A percentile compares a stretch with the other conserved stretches of the same genome.
Conservation (phyloP, 2,329 filamentous ascomycete species). For the Stagonosporopsis cucurbitacearum region DNA sequence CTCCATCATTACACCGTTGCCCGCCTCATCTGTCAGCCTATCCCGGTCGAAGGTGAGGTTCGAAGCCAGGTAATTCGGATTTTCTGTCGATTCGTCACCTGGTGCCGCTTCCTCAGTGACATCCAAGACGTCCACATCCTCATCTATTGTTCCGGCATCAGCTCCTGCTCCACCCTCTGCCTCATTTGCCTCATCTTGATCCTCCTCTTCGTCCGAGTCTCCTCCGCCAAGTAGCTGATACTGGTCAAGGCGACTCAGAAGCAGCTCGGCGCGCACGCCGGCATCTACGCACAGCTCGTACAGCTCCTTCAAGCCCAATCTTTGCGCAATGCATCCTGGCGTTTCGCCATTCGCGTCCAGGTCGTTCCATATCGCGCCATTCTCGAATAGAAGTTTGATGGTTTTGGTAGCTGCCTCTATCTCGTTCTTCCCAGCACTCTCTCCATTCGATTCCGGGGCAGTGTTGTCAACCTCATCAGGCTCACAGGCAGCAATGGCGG, state of each 20-base stretch:
- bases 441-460: conserved; percentile 39
- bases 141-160: conserved; percentile 3
- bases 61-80: conserved; percentile 57
- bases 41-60: conserved; percentile 56
- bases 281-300: conserved; percentile 88
- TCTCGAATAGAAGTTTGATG: conserved; percentile 78
- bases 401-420: conserved; percentile 68
- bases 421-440: conserved; percentile 43
- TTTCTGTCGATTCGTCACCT: conserved; percentile 49
- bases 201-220: conserved; percentile 58
- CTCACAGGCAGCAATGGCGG: conserved; percentile 74
- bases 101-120: conserved; percentile 33
- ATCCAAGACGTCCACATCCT: conserved; percentile 34
- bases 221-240: conserved; percentile 75
- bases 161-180: conserved; percentile 35
- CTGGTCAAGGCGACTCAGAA: conserved; percentile 80
- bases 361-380: conserved; percentile 97
- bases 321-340: conserved; percentile 81
- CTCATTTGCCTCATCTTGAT: conserved; percentile 57
- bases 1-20: conserved; percentile 62
- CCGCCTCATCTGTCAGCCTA: conserved; percentile 55
- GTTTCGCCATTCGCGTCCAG: conserved; percentile 86
- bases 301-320: conserved; percentile 70
- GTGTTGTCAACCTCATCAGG: conserved; percentile 48
- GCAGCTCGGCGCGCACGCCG: conserved; percentile 85